Percentiles rank a stretch among this genome's conserved stretches.
Conservation (phyloP, 495 filamentous ascomycete species). For the Bacidia gigantensis region DNA sequence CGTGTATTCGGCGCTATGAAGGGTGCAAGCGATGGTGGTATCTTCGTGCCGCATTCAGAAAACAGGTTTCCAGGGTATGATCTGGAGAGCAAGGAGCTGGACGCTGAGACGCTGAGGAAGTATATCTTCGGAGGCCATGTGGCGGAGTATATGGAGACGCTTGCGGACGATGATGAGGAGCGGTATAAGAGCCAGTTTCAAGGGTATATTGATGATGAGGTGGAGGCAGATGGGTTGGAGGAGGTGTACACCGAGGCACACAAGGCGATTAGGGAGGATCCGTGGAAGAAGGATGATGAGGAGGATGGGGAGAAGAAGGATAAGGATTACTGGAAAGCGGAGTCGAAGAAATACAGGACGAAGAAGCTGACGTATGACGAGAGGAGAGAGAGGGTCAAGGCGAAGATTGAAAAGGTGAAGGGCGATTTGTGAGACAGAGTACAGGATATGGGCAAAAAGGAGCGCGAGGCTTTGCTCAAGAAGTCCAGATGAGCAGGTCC, state of each 20-base stretch:
- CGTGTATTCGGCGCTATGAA: slow-evolving; percentile 99
- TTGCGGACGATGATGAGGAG: slow-evolving; percentile 99
- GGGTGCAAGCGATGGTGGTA: slow-evolving; percentile 95
- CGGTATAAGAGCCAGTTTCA: slow-evolving; percentile 96
- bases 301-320: slow-evolving; percentile 51
- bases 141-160: slow-evolving; percentile 99
- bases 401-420: slow-evolving; percentile 69
- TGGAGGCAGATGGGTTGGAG: slow-evolving; percentile 95
- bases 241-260: slow-evolving; percentile 92
- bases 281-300: slow-evolving; percentile 72
- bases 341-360: slow-evolving; percentile 77
- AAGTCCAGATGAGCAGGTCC: no score
- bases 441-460: no score
- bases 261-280: slow-evolving; percentile 93
- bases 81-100: slow-evolving; percentile 91
- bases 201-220: slow-evolving; percentile 89
- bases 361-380: slow-evolving; percentile 65
- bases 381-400: slow-evolving; percentile 67
- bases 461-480: no score
- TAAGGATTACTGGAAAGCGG: slow-evolving; percentile 94
- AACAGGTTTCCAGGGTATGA: slow-evolving; percentile 98
- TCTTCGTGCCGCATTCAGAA: slow-evolving; percentile 94
- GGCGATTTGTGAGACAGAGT: slow-evolving; percentile 19
- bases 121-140: slow-evolving; percentile 99
- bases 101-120: slow-evolving; percentile 90